A percentile compares a stretch with the other conserved stretches of the same genome.
These are phyloP conservation scores for Parasarocladium wereldwijsianum DNA, from an alignment of 2,329 filamentous ascomycete species.

Conservation along the genomic window DNA sequence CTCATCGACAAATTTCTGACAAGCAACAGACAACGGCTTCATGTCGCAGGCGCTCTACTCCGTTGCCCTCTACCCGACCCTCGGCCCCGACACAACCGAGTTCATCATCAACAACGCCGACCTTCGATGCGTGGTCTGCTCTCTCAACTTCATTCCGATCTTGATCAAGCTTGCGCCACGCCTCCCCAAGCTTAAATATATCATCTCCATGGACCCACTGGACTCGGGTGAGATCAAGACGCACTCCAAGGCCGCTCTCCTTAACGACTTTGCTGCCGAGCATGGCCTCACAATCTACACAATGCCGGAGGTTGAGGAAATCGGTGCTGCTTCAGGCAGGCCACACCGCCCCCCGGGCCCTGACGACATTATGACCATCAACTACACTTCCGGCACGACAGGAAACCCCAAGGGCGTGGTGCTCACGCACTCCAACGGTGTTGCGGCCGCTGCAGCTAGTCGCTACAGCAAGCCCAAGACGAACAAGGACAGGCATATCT, in stretches of 20 bases:
- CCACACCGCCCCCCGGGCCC: slow-evolving; percentile 57
- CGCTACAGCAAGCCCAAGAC: slow-evolving; percentile 38
- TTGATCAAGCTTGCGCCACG: slow-evolving; percentile 68
- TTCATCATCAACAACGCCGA: slow-evolving; percentile 90
- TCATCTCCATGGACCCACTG: slow-evolving; percentile 74
- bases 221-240: slow-evolving; percentile 64
- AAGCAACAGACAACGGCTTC: slow-evolving; percentile 21
- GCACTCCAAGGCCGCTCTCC: slow-evolving; percentile 62
- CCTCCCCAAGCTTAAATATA: slow-evolving; percentile 69
- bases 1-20: slow-evolving; percentile 3
- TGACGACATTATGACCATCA: slow-evolving; percentile 74
- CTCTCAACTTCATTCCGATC: slow-evolving; percentile 65
- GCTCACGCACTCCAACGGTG: slow-evolving; percentile 67
- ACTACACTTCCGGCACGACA: slow-evolving; percentile 80
- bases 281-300: slow-evolving; percentile 67
- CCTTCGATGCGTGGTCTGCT: slow-evolving; percentile 61
- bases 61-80: slow-evolving; percentile 91
- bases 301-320: slow-evolving; percentile 64
- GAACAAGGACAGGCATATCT: slow-evolving; percentile 51
- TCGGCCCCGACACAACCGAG: slow-evolving; percentile 81
- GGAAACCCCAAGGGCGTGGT: slow-evolving; percentile 73
- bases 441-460: slow-evolving; percentile 53
- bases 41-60: slow-evolving; percentile 78
- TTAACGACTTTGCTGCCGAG: slow-evolving; percentile 60
- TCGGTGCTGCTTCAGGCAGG: slow-evolving; percentile 57